phyloP scores from a whole-genome alignment of 306 rosid genomes.

The Medicago lupulina region DNA sequence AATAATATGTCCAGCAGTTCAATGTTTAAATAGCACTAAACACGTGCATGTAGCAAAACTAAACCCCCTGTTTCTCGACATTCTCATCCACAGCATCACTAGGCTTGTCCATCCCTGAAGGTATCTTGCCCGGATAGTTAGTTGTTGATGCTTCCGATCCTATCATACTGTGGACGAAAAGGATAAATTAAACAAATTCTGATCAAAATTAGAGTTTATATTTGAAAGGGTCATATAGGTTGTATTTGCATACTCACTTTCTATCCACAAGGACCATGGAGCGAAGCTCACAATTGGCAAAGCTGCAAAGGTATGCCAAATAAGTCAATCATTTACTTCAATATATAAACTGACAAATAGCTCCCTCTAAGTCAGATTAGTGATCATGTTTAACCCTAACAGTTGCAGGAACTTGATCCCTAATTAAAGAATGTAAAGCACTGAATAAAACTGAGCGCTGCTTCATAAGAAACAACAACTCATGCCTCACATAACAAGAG shows the following conservation, averaged over 20 bases:
- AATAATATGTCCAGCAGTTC: constrained; percentile 18
- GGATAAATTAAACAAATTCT: constrained; percentile 36
- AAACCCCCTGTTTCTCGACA: constrained; percentile 40
- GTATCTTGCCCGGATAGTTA: constrained; percentile 72
- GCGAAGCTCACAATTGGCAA: constrained; percentile 58
- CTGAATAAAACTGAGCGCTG: constrained; percentile 1
- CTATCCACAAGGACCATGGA: constrained; percentile 55
- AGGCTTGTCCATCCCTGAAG: constrained; percentile 62
- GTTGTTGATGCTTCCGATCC: constrained; percentile 63
- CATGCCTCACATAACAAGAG: constrained; percentile 23
- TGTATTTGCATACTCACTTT: constrained; percentile 45
- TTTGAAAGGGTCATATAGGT: neutral
- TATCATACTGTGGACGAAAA: constrained; percentile 63
- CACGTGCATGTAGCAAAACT: constrained; percentile 28
- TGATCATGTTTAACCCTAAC: constrained; percentile 21
- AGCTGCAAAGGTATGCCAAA: constrained; percentile 43
- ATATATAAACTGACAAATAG: constrained; percentile 17
- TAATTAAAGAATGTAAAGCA: constrained; percentile 18
- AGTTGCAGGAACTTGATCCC: constrained; percentile 30
- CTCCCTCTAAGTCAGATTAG: constrained; percentile 10
- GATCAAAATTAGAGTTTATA: neutral
- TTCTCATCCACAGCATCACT: constrained; percentile 53
- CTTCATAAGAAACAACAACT: neutral
- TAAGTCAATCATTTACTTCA: constrained; percentile 26
- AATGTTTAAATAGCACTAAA: constrained; percentile 27